These are phyloP conservation scores for Powellomyces hirtus DNA, from an alignment of 192 early-diverging fungal genomes.

Conservation along the genomic window DNA sequence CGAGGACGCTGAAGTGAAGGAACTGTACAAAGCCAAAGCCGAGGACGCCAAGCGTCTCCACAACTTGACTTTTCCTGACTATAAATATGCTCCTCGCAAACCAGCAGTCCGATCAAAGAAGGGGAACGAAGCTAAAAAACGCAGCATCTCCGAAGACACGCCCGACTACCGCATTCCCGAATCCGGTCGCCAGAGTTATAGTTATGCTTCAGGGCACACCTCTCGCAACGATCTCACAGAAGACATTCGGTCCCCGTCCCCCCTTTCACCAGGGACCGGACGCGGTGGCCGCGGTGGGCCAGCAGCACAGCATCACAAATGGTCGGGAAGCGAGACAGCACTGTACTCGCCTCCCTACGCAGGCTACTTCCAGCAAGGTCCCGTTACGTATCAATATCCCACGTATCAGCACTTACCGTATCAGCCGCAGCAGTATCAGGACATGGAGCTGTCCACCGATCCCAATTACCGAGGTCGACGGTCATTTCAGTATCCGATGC, in stretches of 20 bases:
- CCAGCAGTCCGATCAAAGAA: background rate
- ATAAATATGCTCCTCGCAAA: constrained; percentile 48
- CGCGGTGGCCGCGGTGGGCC: background rate
- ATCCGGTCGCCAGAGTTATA: background rate
- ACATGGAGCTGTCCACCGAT: background rate
- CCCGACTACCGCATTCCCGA: background rate
- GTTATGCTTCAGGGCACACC: background rate
- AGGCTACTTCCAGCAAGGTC: background rate
- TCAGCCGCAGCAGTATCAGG: background rate
- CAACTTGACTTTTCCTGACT: constrained; percentile 46
- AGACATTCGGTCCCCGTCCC: background rate
- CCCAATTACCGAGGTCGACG: background rate
- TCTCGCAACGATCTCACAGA: background rate
- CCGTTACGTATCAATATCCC: background rate
- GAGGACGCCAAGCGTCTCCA: constrained; percentile 50
- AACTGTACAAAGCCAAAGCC: constrained; percentile 45
- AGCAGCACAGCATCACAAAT: background rate
- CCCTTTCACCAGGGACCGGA: background rate
- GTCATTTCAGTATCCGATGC: background rate
- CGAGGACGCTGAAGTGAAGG: constrained; percentile 55
- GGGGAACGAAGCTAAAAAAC: constrained; percentile 5
- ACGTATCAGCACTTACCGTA: background rate
- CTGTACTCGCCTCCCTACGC: background rate
- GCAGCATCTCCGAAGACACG: background rate
- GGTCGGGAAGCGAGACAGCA: background rate